phyloP scores from a whole-genome alignment of 225 moss, liverwort and hornwort species.

The Pseudoscleropodium purum region DNA sequence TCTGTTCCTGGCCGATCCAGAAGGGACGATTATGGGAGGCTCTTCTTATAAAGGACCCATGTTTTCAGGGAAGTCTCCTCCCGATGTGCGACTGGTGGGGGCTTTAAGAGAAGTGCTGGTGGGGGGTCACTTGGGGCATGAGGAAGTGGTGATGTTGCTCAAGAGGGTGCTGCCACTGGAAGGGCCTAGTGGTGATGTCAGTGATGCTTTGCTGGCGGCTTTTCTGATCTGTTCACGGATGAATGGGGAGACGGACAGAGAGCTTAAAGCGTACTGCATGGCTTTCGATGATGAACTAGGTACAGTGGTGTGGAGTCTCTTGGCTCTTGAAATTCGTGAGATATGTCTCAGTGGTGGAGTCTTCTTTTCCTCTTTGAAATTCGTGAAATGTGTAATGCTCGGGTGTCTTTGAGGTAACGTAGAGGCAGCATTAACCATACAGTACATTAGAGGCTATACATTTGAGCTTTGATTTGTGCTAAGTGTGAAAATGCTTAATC shows the following conservation, averaged over 20 bases:
- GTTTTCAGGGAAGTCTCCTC: slow-evolving; percentile 42
- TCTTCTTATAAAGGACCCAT: slow-evolving; percentile 35
- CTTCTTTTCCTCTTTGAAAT: background rate
- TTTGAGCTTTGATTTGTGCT: background rate
- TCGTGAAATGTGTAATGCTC: background rate
- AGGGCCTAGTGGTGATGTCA: slow-evolving; percentile 23
- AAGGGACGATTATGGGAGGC: slow-evolving; percentile 66
- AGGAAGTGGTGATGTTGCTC: slow-evolving; percentile 58
- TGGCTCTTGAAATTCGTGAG: background rate
- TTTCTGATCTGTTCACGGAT: slow-evolving; percentile 76
- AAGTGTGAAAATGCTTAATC: background rate
- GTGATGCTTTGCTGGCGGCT: slow-evolving; percentile 65
- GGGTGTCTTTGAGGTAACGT: background rate
- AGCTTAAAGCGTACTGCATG: slow-evolving; percentile 86
- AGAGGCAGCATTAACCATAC: background rate
- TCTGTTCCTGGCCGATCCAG: slow-evolving; percentile 78
- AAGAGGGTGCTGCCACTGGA: slow-evolving; percentile 53
- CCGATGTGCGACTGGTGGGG: slow-evolving; percentile 58
- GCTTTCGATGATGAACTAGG: slow-evolving; percentile 87
- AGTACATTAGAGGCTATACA: too few relatives aligned
- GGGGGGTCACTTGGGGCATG: slow-evolving; percentile 68
- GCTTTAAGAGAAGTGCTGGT: slow-evolving; percentile 63
- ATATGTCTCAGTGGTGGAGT: background rate
- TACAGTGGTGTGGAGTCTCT: background rate
- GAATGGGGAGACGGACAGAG: slow-evolving; percentile 74